Conservation (phyloP, 2,329 filamentous ascomycete genomes). For the Pestalotiopsis sp. region DNA sequence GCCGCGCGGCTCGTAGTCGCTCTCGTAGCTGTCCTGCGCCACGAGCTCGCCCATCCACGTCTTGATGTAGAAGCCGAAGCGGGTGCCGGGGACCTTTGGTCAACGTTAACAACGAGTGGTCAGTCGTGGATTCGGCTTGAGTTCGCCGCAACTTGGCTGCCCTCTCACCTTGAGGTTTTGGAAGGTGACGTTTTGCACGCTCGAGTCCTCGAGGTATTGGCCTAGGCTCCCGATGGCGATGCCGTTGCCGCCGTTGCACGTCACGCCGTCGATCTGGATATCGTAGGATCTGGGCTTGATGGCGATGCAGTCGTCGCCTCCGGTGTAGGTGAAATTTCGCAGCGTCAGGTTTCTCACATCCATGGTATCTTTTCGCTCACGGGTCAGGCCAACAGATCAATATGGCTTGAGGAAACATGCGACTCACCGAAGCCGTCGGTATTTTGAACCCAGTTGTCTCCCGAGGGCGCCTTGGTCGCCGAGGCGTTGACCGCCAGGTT, state of each 20-base stretch:
- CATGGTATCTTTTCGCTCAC: constrained; percentile 45
- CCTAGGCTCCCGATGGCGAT: constrained; percentile 57
- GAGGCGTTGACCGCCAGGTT: constrained; percentile 54
- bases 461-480: constrained; percentile 48
- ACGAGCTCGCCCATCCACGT: constrained; percentile 54
- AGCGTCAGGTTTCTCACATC: constrained; percentile 51
- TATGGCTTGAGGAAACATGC: neutral
- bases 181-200: constrained; percentile 49
- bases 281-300: constrained; percentile 59
- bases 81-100: neutral
- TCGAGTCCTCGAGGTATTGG: constrained; percentile 56
- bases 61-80: constrained; percentile 50
- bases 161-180: constrained; percentile 47
- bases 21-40: constrained; percentile 49
- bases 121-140: neutral
- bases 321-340: constrained; percentile 54
- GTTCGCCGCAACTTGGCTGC: constrained; percentile 13
- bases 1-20: constrained; percentile 47
- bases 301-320: constrained; percentile 59
- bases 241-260: constrained; percentile 54
- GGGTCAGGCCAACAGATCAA: neutral
- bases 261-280: constrained; percentile 45
- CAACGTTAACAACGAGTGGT: neutral
- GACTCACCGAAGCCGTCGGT: constrained; percentile 50
- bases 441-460: constrained; percentile 58